Base-by-base conservation (phyloP, 208 protist genomes). In the Crithidia sp. region DNA sequence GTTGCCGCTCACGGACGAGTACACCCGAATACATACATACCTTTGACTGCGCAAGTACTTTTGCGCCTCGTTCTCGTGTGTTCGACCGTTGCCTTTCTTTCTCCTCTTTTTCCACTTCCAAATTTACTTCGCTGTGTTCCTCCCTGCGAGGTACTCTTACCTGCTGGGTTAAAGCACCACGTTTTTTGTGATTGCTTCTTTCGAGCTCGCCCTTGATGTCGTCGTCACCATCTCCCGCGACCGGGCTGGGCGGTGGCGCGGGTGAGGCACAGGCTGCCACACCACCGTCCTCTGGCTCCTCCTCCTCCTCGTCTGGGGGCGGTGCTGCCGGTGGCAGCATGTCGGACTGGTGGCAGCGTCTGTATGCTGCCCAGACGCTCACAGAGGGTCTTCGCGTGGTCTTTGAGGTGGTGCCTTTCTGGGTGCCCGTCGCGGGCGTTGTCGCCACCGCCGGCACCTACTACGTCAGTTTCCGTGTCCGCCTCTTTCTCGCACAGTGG, bases 401-500 rank as follows among this genome's bases (percentile, higher is more conserved):
- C 37, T 84, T 88, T 41, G 82, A 75, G 41, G 79, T 86, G 10
- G 68, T 94, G 54, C 92, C 92, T 9, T 49, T 63, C 12, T 96
- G 92, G 90, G 58, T 93, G 6, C 90, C 92, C 37, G 83, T 84
- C 16, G 83, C 84, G 5, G 77, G 81, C 28, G 63, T 85, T 14
- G 37, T 86, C 28, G 66, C 80, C 4, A 81, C 74, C 19, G 68
- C 88, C 37, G 83, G 74, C 14, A 58, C 71, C 16, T 96, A 96
- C 79, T 83, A 86, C 59, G 40, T 87, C 6, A 81, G 71, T 12
- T 86, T 95, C 67, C 90, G 89, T 16, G 64, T 92, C 12, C 88
- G 90, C 19, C 74, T 96, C 47, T 92, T 90, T 47, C 68, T 95
- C 62, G 72, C 82, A 36, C 81, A 82, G 72, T 96, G 89, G 89